Base-by-base conservation (phyloP, 495 filamentous ascomycete species). In the Lophiostoma macrostomum region DNA sequence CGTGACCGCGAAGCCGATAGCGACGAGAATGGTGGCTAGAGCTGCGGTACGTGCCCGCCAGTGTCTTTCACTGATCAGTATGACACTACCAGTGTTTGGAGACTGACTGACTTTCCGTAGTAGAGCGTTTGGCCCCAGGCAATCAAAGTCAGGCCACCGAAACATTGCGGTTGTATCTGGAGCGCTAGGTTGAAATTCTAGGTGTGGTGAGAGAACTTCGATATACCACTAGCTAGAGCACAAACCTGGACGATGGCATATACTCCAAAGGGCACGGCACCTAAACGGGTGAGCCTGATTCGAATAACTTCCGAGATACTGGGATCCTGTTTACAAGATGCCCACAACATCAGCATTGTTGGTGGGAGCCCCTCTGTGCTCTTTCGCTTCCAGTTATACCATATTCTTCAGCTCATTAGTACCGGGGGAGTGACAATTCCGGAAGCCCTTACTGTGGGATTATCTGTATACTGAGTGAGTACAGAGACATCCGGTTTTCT, bases 341-440 rank as follows among this genome's bases (percentile, higher is more conserved):
- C 82, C 85, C 86, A 90, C 1, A 89, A 65, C 47, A 88, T 80
- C 78, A 88, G 83, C 86, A 90, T 90, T 13, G 71, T 54, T 0
- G 75, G 79, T 4, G 86, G 86, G 0, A 90, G 72, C 0, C 86
- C 86, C 32, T 88, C 83, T 0, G 86, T 89, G 41, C 77, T 77
- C 60, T 90, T 90, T 10, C 69, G 74, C 8, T 73, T 71, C 75
- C 80, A 87, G 64, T 87, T 90, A 50, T 79, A 76, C 84, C 84
- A 88, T 69, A 88, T 84, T 48, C 36, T 61, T 40, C 1, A 14
- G 24, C 14, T 10, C 27, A 13, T 34, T 13, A 19, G 53, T 6
- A 24, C 35, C n/a, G 18, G 5, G 39, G 24, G 5, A 32, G 60
- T 60, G 30, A 58, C 8, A n/a, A 7, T 24, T 20, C 2, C 18